Evolutionary conservation across 306 rosid species (phyloP).

Genomic region (Astragalus glycyphyllos): DNA sequence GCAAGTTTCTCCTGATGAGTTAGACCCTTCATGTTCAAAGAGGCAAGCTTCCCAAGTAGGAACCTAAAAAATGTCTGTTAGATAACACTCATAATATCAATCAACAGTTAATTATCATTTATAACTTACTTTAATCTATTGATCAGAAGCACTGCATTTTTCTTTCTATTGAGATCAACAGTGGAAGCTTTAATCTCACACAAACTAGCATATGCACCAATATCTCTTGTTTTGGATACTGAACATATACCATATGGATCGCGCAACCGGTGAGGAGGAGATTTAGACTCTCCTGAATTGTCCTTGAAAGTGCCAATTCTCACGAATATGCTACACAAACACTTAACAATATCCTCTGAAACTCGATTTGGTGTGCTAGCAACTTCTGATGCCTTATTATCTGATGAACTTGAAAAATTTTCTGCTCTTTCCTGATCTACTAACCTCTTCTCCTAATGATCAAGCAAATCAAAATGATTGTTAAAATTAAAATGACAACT

Average conservation of each 20-base stretch:
- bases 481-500: constrained; percentile 30
- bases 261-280: constrained; percentile 38
- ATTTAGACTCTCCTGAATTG: constrained; percentile 49
- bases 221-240: constrained; percentile 55
- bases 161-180: constrained; percentile 67
- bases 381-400: constrained; percentile 50
- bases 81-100: constrained; percentile 28
- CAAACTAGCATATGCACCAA: constrained; percentile 72
- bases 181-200: constrained; percentile 64
- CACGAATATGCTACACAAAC: constrained; percentile 68
- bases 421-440: constrained; percentile 62
- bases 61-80: constrained; percentile 53
- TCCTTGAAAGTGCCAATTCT: constrained; percentile 66
- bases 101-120: neutral
- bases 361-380: constrained; percentile 69
- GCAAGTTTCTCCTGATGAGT: constrained; percentile 96
- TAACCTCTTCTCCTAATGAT: constrained; percentile 66
- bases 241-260: constrained; percentile 79
- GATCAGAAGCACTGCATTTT: constrained; percentile 60
- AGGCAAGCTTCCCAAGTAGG: constrained; percentile 73
- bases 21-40: constrained; percentile 79
- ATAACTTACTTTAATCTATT: constrained; percentile 78
- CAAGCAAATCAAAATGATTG: constrained; percentile 37
- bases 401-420: constrained; percentile 55
- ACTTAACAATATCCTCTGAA: constrained; percentile 80